These are phyloP conservation scores for Styphnolobium japonicum DNA, from an alignment of 306 rosid genomes.

Conservation along the genomic window DNA sequence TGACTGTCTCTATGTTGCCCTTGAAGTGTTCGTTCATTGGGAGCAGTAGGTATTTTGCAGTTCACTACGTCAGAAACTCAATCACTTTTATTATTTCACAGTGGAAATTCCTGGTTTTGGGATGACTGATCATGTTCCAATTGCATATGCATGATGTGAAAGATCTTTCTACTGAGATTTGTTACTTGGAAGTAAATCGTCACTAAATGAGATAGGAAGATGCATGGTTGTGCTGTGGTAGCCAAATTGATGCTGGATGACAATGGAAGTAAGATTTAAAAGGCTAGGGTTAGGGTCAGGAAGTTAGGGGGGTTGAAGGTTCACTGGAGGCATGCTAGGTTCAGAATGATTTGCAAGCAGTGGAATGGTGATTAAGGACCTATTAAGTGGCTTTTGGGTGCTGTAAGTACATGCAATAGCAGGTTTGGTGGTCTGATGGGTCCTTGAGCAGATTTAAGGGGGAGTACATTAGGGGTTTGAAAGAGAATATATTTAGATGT, in stretches of 20 bases:
- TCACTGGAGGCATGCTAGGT: neutral
- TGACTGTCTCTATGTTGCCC: neutral
- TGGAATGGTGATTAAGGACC: neutral
- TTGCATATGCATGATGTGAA: neutral
- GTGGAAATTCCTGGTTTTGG: neutral
- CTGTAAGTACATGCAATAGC: neutral
- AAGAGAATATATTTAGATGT: neutral
- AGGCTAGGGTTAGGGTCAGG: neutral
- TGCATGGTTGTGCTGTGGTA: neutral
- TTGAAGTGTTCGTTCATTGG: neutral
- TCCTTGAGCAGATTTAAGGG: neutral
- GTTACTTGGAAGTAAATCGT: neutral
- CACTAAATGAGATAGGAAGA: neutral
- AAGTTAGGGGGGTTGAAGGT: neutral
- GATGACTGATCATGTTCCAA: neutral
- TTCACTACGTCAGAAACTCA: neutral
- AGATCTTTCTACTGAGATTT: neutral
- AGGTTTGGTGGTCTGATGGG: neutral
- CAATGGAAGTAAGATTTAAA: neutral
- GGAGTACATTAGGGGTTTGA: neutral
- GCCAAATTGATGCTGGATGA: neutral
- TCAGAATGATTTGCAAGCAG: neutral
- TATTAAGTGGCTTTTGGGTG: neutral
- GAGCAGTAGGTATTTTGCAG: neutral
- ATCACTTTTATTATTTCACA: neutral